Conservation (phyloP, 1,284 basidiomycete species). For the Ustilago trichophora region DNA sequence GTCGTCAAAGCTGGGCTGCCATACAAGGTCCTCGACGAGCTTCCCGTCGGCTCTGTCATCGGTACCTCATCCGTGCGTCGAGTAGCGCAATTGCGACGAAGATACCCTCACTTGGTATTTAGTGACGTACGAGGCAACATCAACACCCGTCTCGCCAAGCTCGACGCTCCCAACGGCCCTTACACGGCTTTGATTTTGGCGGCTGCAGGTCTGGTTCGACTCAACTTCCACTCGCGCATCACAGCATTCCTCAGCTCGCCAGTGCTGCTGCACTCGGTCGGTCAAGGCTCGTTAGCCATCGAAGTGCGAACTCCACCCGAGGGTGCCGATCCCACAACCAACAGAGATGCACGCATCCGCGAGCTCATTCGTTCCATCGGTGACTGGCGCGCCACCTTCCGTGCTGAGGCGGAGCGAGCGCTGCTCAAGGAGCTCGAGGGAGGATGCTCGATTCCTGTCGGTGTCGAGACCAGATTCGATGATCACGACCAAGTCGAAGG, state of each 20-base stretch:
- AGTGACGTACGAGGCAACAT: constrained; percentile 75
- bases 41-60: constrained; percentile 87
- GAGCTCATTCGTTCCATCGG: constrained; percentile 57
- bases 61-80: constrained; percentile 93
- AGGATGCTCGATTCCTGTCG: constrained; percentile 97
- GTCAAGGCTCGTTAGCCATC: constrained; percentile 89
- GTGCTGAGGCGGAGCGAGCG: constrained; percentile 75
- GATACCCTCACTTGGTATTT: constrained; percentile 82
- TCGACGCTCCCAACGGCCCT: constrained; percentile 84
- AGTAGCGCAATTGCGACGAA: constrained; percentile 86
- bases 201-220: constrained; percentile 88
- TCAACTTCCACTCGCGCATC: constrained; percentile 78
- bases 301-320: constrained; percentile 76
- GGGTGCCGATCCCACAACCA: constrained; percentile 42
- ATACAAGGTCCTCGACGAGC: constrained; percentile 79
- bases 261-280: constrained; percentile 85
- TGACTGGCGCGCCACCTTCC: constrained; percentile 61
- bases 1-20: constrained; percentile 81
- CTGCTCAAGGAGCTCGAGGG: constrained; percentile 89
- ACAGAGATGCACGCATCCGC: constrained; percentile 59
- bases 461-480: constrained; percentile 73
- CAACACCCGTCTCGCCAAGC: constrained; percentile 83
- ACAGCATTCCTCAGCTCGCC: constrained; percentile 79
- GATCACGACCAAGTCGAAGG: constrained; percentile 61
- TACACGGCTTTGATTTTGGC: constrained; percentile 92